Evolutionary conservation across 257 asterid genomes (phyloP).

Genomic region (Primulina eburnea): DNA sequence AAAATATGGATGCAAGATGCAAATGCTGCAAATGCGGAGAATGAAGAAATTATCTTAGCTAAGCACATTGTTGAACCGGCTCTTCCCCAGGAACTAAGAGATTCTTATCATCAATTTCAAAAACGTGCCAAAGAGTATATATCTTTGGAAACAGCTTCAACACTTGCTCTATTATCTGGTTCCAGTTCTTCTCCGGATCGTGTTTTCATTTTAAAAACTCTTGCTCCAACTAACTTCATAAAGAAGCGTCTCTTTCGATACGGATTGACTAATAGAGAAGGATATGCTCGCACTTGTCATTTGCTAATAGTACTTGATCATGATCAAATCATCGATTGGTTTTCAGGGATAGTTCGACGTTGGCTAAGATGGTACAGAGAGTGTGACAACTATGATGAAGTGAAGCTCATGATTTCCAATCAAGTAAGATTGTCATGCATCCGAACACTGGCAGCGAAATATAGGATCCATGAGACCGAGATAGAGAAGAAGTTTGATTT

Average conservation of each 20-base stretch:
- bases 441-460: conserved; percentile 71
- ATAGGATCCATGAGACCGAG: conserved; percentile 63
- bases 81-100: conserved; percentile 71
- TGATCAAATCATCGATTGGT: conserved; percentile 74
- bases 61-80: conserved; percentile 68
- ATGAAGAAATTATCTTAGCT: conserved; percentile 53
- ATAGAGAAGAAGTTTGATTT: conserved; percentile 70
- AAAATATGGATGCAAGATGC: conserved; percentile 77
- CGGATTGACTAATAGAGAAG: conserved; percentile 64
- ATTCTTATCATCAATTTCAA: conserved; percentile 69
- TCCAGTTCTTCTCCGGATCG: conserved; percentile 30
- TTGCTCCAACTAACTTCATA: conserved; percentile 59
- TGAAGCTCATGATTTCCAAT: conserved; percentile 55
- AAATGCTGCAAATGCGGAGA: conserved; percentile 36
- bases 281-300: conserved; percentile 60
- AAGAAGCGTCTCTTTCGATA: conserved; percentile 67
- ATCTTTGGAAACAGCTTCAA: conserved; percentile 69
- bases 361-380: conserved; percentile 78
- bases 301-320: conserved; percentile 61
- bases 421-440: conserved; percentile 80
- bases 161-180: conserved; percentile 59
- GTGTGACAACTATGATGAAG: conserved; percentile 62
- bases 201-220: conserved; percentile 38
- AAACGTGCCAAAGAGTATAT: conserved; percentile 58
- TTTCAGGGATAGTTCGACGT: conserved; percentile 66